Conservation (phyloP, 176 grass and related monocot genomes). For the Paspalum vaginatum region DNA sequence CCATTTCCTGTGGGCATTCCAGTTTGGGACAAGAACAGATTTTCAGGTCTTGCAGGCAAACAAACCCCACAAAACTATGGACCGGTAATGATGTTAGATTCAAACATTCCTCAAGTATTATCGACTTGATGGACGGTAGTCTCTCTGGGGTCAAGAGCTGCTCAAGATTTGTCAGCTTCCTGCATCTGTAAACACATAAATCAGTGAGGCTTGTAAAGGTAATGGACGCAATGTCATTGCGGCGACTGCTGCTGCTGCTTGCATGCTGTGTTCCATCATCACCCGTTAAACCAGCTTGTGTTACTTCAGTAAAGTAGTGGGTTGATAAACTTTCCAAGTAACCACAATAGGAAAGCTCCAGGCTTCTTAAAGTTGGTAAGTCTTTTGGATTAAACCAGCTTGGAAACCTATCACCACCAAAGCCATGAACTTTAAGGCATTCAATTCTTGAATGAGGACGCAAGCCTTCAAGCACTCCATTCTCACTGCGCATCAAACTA, state of each 20-base stretch:
- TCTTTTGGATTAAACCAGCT: conserved; percentile 29
- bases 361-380: not conserved
- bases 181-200: not conserved
- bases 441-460: conserved; percentile 20
- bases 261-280: not conserved
- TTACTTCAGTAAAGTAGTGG: not conserved
- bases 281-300: not conserved
- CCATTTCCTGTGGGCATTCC: not conserved
- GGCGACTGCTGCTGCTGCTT: not conserved
- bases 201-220: not conserved
- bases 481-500: not conserved
- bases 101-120: not conserved
- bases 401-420: not conserved
- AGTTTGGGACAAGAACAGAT: not conserved
- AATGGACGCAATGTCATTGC: not conserved
- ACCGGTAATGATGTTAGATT: conserved; percentile 23
- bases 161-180: not conserved
- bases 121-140: conserved; percentile 22
- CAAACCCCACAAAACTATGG: conserved; percentile 17
- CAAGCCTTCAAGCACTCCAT: not conserved
- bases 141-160: conserved; percentile 15
- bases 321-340: not conserved
- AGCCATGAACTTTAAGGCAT: not conserved
- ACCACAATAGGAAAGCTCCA: not conserved
- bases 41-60: conserved; percentile 26